Percentiles rank a stretch among this genome's conserved stretches.
Conservation (phyloP, 768 basidiomycete genomes). For the Crassisporium funariophilum region DNA sequence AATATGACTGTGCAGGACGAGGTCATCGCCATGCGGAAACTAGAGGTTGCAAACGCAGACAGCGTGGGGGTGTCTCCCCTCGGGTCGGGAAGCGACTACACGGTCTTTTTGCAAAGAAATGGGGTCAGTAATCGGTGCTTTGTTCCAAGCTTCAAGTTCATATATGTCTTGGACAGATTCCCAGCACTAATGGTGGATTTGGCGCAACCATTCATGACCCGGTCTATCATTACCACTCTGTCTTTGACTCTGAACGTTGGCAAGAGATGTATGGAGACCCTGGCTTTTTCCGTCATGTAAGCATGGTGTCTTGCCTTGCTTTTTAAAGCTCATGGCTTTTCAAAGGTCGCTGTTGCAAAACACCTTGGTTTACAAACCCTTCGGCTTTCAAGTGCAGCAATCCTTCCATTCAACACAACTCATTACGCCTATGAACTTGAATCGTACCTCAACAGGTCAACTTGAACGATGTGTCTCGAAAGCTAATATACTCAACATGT, state of each 20-base stretch:
- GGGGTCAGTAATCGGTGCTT: slow-evolving; percentile 32
- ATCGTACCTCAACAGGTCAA: slow-evolving; percentile 59
- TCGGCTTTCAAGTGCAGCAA: slow-evolving; percentile 56
- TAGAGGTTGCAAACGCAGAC: slow-evolving; percentile 37
- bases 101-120: slow-evolving; percentile 80
- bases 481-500: neutral
- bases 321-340: neutral
- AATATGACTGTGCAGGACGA: slow-evolving; percentile 8
- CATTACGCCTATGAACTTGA: slow-evolving; percentile 66
- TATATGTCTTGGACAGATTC: slow-evolving; percentile 29
- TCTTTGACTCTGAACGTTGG: slow-evolving; percentile 72
- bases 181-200: slow-evolving; percentile 45
- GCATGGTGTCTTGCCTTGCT: slow-evolving; percentile 16
- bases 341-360: slow-evolving; percentile 63
- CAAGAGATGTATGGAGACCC: slow-evolving; percentile 75
- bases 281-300: slow-evolving; percentile 66
- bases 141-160: neutral
- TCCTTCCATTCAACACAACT: slow-evolving; percentile 74
- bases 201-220: slow-evolving; percentile 48
- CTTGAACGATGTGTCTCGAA: neutral
- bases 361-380: slow-evolving; percentile 65
- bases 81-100: slow-evolving; percentile 87
- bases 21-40: slow-evolving; percentile 37
- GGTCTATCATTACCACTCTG: slow-evolving; percentile 72
- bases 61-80: slow-evolving; percentile 52